Conservation (phyloP, 148 eudicot species). For the Chenopodium quinoa region DNA sequence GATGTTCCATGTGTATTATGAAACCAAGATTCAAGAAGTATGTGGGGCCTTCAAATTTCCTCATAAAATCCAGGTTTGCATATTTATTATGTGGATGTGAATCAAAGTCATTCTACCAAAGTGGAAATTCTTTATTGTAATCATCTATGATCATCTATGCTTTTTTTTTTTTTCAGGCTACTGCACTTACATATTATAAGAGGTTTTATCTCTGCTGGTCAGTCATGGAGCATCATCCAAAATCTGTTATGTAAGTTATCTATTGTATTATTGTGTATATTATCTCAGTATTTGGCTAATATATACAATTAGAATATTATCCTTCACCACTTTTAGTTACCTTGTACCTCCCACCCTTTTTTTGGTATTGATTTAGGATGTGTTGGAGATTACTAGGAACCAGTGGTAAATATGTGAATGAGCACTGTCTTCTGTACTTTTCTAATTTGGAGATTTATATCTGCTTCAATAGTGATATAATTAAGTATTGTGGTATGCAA, state of each 20-base stretch:
- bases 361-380: not conserved
- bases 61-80: slow-evolving; percentile 82
- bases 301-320: not conserved
- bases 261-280: not conserved
- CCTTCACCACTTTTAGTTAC: not conserved
- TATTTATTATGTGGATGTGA: slow-evolving; percentile 5
- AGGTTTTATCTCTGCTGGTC: slow-evolving; percentile 97
- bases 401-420: not conserved
- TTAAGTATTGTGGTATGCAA: not conserved
- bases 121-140: slow-evolving; percentile 10
- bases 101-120: not conserved
- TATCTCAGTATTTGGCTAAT: not conserved
- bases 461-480: not conserved
- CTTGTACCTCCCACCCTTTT: not conserved
- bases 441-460: not conserved
- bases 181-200: slow-evolving; percentile 89
- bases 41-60: slow-evolving; percentile 90
- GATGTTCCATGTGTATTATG: slow-evolving; percentile 73
- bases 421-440: not conserved
- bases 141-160: not conserved
- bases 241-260: slow-evolving; percentile 73
- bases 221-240: slow-evolving; percentile 97
- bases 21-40: slow-evolving; percentile 85
- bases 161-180: slow-evolving; percentile 55
- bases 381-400: slow-evolving; percentile 1